phyloP scores from a whole-genome alignment of 2,329 filamentous ascomycete genomes.

The Talaromyces sp. region DNA sequence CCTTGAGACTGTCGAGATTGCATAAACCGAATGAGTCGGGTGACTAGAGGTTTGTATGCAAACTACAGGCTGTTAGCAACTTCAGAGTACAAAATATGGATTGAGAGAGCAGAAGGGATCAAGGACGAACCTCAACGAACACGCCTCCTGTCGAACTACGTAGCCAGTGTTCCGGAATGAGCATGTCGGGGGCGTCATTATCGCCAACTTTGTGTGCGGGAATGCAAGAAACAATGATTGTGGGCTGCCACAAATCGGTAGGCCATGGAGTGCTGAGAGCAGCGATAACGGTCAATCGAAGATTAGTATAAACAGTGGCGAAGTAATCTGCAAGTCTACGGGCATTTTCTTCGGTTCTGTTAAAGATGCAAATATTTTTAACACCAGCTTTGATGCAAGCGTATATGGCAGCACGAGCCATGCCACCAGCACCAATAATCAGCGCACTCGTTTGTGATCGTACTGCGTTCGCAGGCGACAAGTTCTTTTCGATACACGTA shows the following conservation, averaged over 20 bases:
- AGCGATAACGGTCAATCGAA: slow-evolving; percentile 23
- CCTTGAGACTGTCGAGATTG: slow-evolving; percentile 33
- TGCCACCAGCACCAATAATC: slow-evolving; percentile 57
- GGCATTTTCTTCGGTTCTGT: slow-evolving; percentile 33
- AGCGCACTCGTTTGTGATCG: slow-evolving; percentile 53
- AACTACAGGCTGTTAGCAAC: slow-evolving; percentile 22
- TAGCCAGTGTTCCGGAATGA: slow-evolving; percentile 34
- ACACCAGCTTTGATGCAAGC: slow-evolving; percentile 37
- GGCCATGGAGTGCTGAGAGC: slow-evolving; percentile 32
- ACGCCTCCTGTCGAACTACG: slow-evolving; percentile 37
- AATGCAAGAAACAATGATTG: slow-evolving; percentile 36
- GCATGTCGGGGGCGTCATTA: slow-evolving; percentile 32
- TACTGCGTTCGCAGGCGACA: slow-evolving; percentile 66
- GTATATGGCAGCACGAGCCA: slow-evolving; percentile 39
- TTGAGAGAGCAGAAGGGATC: neutral
- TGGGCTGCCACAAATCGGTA: slow-evolving; percentile 30
- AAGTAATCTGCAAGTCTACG: slow-evolving; percentile 34
- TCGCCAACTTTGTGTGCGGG: slow-evolving; percentile 34
- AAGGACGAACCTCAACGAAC: slow-evolving; percentile 33
- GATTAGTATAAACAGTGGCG: slow-evolving; percentile 18
- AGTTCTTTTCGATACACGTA: slow-evolving; percentile 64
- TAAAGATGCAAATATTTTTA: slow-evolving; percentile 36
- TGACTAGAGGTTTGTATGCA: slow-evolving; percentile 38
- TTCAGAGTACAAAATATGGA: neutral
- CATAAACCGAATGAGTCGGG: slow-evolving; percentile 32